Evolutionary conservation across 2,329 filamentous ascomycete species (phyloP), one percentile per base, ranked within the genome.

Genomic region (Lasiodiplodia gonubiensis): DNA sequence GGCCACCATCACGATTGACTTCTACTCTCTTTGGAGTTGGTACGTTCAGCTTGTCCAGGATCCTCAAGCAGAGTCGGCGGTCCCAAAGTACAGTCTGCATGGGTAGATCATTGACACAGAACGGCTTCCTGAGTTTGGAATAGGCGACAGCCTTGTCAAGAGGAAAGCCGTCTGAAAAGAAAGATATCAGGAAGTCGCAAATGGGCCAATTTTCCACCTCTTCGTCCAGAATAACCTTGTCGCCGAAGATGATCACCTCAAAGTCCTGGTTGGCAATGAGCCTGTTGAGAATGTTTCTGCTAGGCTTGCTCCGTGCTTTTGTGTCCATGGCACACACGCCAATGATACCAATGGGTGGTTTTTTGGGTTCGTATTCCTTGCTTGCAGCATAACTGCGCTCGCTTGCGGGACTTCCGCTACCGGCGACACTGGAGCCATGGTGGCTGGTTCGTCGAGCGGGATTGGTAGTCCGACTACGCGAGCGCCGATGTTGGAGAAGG

Each of bases 31-130:
- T 89, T 0, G 96, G 95, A 0, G 94, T 97, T 10, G 92, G 92
- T 2, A 99, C 94, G 68, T 90, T 89, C 76, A 98, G 92, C 73
- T 91, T 89, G 78, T 98, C 94, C 59, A 99, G 84, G 37, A 99
- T 91, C 67, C 88, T 89, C 23, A 99, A 85, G 73, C 95, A 98
- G 27, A 98, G 84, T 39, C 96, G 90, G 57, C 96, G 89, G 78
- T 99, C 95, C 95, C 95, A 99, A 3, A 99, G 83, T 6, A 99
- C 89, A 78, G 96, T 94, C 78, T 99, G 95, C 93, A 99, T 97
- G 0, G 93, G 92, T 52, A 99, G 85, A 78, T 99, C 94, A 76
- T 99, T 99, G 75, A 99, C 94, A 76, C 94, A 97, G 73, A 97
- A 98, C 0, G 95, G 95, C 76, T 97, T 97, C 67, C 95, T 89